phyloP scores from a whole-genome alignment of 352 stramenopile genomes.

The Pythium myriotylum region DNA sequence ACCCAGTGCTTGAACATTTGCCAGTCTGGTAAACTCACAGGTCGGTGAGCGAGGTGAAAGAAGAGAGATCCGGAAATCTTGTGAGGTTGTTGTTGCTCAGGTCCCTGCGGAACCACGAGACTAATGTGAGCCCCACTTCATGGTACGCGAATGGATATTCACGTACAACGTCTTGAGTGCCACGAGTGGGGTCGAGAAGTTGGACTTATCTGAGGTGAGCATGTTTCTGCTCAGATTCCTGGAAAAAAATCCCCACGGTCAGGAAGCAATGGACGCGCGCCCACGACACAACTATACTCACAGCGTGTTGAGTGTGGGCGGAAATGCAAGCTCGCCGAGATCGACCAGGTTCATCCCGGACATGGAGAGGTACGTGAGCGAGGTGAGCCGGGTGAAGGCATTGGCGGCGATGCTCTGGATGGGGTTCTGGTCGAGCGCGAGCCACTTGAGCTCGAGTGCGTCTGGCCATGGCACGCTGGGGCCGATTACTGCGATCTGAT shows the following conservation, averaged over 20 bases:
- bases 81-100: constrained; percentile 60
- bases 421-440: constrained; percentile 58
- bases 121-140: not conserved
- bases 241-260: not conserved
- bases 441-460: constrained; percentile 50
- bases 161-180: constrained; percentile 52
- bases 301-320: constrained; percentile 45
- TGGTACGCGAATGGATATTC: not conserved
- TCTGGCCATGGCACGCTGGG: constrained; percentile 43
- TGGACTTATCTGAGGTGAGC: constrained; percentile 44
- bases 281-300: constrained; percentile 13
- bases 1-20: too few relatives aligned
- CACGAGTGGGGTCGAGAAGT: constrained; percentile 49
- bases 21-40: constrained; percentile 39
- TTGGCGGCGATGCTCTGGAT: constrained; percentile 37
- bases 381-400: constrained; percentile 46
- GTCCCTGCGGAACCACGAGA: constrained; percentile 39
- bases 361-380: constrained; percentile 56
- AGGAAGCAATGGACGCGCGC: not conserved
- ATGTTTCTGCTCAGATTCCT: constrained; percentile 58
- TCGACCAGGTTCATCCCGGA: constrained; percentile 42
- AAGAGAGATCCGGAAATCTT: constrained; percentile 48
- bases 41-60: constrained; percentile 47
- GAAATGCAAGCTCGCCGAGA: constrained; percentile 30
- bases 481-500: constrained; percentile 26